Conservation (phyloP, 495 filamentous ascomycete genomes). For the Xylaria longipes region DNA sequence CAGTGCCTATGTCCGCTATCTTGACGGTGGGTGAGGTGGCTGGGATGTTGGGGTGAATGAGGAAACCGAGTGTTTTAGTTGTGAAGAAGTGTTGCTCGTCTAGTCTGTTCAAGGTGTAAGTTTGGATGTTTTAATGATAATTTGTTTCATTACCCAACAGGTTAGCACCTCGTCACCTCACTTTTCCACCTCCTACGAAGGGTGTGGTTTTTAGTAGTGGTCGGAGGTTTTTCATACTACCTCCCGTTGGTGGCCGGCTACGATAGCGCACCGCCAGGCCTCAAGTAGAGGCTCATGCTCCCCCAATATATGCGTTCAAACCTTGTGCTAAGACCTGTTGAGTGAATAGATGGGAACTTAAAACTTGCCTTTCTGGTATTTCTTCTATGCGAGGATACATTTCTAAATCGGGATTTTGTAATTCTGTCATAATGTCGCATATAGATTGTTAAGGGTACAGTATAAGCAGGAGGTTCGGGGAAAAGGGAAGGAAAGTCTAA, state of each 20-base stretch:
- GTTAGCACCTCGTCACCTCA: too few relatives aligned
- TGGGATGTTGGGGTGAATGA: not conserved
- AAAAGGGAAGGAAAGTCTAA: not conserved
- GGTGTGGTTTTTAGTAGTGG: too few relatives aligned
- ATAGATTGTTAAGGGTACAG: not conserved
- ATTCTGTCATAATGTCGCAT: not conserved
- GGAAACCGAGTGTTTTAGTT: not conserved
- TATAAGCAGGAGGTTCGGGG: not conserved
- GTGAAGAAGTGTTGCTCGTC: slow-evolving; percentile 4
- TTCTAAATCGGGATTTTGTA: not conserved
- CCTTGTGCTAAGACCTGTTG: too few relatives aligned
- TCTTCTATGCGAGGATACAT: not conserved
- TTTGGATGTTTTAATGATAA: not conserved
- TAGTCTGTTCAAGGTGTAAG: not conserved
- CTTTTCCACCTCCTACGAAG: too few relatives aligned
- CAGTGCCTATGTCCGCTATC: slow-evolving; percentile 1
- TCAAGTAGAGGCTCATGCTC: too few relatives aligned
- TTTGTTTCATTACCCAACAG: too few relatives aligned
- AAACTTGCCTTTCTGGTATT: not conserved
- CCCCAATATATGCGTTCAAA: too few relatives aligned
- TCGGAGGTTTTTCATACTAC: too few relatives aligned
- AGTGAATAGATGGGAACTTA: too few relatives aligned
- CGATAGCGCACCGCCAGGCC: too few relatives aligned
- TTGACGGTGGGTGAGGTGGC: not conserved
- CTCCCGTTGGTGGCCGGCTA: too few relatives aligned